Conservation (phyloP, 192 early-diverging fungal genomes). For the Linnemannia zychae region DNA sequence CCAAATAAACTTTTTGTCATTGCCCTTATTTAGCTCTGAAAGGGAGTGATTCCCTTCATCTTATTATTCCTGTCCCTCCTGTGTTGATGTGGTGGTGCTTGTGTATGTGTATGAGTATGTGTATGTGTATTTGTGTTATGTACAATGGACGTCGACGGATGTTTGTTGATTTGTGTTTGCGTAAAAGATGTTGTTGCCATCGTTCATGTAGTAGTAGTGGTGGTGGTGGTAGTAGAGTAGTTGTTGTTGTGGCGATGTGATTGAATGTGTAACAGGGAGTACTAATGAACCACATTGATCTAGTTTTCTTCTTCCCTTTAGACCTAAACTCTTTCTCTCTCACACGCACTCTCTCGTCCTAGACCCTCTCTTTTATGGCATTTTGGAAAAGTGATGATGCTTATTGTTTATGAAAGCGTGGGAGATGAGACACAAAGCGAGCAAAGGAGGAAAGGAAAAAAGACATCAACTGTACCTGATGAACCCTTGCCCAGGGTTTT, state of each 20-base stretch:
- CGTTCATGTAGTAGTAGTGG: too few relatives aligned
- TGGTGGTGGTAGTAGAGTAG: too few relatives aligned
- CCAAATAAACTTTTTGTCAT: background rate
- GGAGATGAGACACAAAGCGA: background rate
- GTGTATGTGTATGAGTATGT: background rate
- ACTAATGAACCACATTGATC: conserved; percentile 14
- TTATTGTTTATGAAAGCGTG: background rate
- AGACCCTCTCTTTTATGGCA: background rate
- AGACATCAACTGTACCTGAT: conserved; percentile 56
- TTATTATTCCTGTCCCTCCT: conserved; percentile 18
- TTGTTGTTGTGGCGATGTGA: background rate
- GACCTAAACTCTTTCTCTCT: background rate
- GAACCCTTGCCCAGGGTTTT: conserved; percentile 67
- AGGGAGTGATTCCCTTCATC: background rate
- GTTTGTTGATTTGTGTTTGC: background rate
- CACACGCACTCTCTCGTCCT: background rate
- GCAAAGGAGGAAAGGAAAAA: background rate
- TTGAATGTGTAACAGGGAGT: background rate
- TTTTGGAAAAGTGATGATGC: background rate
- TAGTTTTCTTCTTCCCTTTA: background rate
- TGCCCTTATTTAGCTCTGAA: background rate
- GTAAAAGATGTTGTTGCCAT: background rate
- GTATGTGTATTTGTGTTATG: background rate
- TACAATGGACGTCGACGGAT: background rate
- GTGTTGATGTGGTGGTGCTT: background rate